Evolutionary conservation across 371 early-diverging fungal genomes (phyloP).

Genomic region (Zychaea mexicana): DNA sequence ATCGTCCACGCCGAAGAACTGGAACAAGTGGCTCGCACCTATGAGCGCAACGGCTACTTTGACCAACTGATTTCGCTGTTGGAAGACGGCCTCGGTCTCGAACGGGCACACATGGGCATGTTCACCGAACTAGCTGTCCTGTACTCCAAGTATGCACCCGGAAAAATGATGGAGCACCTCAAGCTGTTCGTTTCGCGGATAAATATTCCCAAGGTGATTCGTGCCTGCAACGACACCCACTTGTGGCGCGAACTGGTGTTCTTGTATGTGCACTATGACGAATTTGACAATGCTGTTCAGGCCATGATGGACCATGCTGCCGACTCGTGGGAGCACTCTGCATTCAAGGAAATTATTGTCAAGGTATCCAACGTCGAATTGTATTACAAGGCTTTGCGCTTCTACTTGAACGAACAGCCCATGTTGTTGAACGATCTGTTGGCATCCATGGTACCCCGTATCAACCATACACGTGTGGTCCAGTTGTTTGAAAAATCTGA

Average conservation of each 20-base stretch:
- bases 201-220: slow-evolving; percentile 98
- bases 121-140: slow-evolving; percentile 97
- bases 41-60: slow-evolving; percentile 88
- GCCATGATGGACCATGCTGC: slow-evolving; percentile 93
- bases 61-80: slow-evolving; percentile 88
- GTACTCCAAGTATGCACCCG: slow-evolving; percentile 94
- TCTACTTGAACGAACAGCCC: slow-evolving; percentile 96
- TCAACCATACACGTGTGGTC: slow-evolving; percentile 96
- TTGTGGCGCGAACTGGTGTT: slow-evolving; percentile 97
- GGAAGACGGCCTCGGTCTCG: slow-evolving; percentile 92
- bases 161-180: slow-evolving; percentile 94
- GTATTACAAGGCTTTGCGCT: slow-evolving; percentile 95
- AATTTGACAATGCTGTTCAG: slow-evolving; percentile 94
- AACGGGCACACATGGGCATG: slow-evolving; percentile 99
- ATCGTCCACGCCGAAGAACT: slow-evolving; percentile 97
- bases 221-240: slow-evolving; percentile 90
- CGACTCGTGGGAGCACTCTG: slow-evolving; percentile 94
- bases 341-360: slow-evolving; percentile 94
- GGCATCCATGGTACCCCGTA: slow-evolving; percentile 81
- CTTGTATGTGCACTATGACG: slow-evolving; percentile 97
- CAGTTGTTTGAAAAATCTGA: slow-evolving; percentile 95
- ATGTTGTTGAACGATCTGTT: slow-evolving; percentile 90
- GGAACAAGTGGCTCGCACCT: slow-evolving; percentile 81
- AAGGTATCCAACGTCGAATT: slow-evolving; percentile 96
- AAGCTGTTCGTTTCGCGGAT: slow-evolving; percentile 94